Evolutionary conservation across 345 rosid species (phyloP).

Genomic region (Sisymbrium irio): DNA sequence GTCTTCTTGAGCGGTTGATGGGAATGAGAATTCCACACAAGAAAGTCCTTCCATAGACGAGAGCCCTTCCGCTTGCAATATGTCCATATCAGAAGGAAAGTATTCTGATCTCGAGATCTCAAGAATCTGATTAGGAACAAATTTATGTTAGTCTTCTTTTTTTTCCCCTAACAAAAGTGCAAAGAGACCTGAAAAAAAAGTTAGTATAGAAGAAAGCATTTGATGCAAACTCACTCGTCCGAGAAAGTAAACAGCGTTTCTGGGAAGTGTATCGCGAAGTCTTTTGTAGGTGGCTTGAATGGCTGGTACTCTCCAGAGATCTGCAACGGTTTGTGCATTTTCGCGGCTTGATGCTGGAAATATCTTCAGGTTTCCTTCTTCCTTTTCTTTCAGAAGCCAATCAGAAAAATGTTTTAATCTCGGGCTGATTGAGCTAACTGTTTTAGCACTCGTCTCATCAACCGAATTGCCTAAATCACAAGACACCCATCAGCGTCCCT

Average conservation of each 20-base stretch:
- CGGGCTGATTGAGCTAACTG: constrained; percentile 47
- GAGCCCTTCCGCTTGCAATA: constrained; percentile 76
- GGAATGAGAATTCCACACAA: constrained; percentile 74
- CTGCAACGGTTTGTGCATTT: constrained; percentile 63
- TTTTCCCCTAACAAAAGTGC: not conserved
- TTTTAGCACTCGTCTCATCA: constrained; percentile 35
- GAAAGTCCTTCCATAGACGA: constrained; percentile 65
- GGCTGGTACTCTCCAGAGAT: constrained; percentile 70
- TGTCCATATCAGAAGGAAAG: constrained; percentile 77
- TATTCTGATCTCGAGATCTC: constrained; percentile 72
- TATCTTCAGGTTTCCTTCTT: constrained; percentile 70
- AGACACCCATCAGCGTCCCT: constrained; percentile 5
- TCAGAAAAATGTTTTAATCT: constrained; percentile 64
- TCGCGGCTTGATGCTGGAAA: constrained; percentile 62
- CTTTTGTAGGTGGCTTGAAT: constrained; percentile 78
- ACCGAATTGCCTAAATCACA: constrained; percentile 36
- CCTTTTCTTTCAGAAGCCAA: constrained; percentile 66
- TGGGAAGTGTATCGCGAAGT: constrained; percentile 64
- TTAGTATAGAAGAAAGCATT: constrained; percentile 10
- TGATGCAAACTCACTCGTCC: constrained; percentile 57
- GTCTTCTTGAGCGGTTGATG: constrained; percentile 35
- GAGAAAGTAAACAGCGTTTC: constrained; percentile 73
- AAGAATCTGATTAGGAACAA: constrained; percentile 51
- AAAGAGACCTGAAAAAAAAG: not conserved
- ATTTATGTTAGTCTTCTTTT: constrained; percentile 1